Evolutionary conservation across 805 yeast species (phyloP).

Genomic region (Jamesozyma piceae): DNA sequence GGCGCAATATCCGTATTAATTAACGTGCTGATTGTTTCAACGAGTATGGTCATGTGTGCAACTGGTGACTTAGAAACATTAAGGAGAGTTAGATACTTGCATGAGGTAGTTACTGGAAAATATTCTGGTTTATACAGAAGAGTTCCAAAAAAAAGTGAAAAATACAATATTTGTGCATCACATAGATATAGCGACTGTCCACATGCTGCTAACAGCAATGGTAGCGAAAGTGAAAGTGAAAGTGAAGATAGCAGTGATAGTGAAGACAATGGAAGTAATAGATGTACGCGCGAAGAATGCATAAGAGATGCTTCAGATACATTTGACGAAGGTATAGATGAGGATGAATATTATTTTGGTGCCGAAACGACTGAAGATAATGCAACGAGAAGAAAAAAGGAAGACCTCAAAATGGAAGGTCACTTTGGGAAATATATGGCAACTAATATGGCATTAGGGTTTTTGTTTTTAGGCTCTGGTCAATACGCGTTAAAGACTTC

Average conservation of each 20-base stretch:
- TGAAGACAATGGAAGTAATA: background rate
- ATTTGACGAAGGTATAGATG: background rate
- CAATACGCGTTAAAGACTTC: slow-evolving; percentile 69
- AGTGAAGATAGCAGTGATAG: background rate
- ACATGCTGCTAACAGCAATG: background rate
- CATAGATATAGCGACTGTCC: background rate
- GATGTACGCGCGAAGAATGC: background rate
- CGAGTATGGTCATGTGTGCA: slow-evolving; percentile 77
- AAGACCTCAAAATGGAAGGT: slow-evolving; percentile 24
- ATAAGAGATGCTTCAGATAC: background rate
- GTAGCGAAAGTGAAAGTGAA: background rate
- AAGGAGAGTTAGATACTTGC: slow-evolving; percentile 60
- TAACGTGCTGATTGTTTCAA: slow-evolving; percentile 51
- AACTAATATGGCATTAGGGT: slow-evolving; percentile 73
- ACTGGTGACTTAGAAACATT: slow-evolving; percentile 78
- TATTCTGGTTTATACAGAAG: slow-evolving; percentile 19
- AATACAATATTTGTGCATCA: background rate
- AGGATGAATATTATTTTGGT: background rate
- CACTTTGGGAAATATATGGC: slow-evolving; percentile 69
- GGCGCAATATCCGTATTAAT: slow-evolving; percentile 45
- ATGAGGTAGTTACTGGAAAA: slow-evolving; percentile 42
- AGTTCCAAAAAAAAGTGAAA: background rate
- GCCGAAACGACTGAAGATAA: background rate
- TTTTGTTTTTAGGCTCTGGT: slow-evolving; percentile 85
- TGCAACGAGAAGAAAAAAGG: slow-evolving; percentile 2